Conservation (phyloP, 306 rosid species). For the Ziziphus jujuba region DNA sequence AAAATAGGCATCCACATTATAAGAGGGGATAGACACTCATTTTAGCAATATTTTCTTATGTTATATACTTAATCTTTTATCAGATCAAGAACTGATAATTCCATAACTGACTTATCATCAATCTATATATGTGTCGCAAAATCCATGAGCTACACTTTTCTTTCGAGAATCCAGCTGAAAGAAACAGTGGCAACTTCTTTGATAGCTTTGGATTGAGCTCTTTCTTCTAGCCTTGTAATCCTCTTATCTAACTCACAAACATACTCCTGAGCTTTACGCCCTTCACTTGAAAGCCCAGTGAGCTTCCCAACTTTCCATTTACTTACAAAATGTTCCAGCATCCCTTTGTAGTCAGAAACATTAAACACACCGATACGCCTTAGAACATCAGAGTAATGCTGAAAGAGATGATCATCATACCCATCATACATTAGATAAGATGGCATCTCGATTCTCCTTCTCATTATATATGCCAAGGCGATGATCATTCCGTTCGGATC, state of each 20-base stretch:
- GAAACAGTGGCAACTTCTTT: neutral
- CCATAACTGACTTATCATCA: too few species aligned
- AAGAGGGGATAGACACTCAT: too few species aligned
- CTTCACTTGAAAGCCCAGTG: neutral
- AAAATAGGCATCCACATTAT: too few species aligned
- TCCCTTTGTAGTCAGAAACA: neutral
- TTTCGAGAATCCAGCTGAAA: neutral
- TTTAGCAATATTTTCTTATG: too few species aligned
- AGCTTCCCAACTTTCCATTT: neutral
- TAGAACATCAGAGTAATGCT: neutral
- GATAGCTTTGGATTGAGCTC: neutral
- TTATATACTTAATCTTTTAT: too few species aligned
- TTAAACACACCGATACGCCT: neutral
- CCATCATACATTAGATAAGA: slow-evolving; percentile 30
- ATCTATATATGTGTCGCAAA: too few species aligned
- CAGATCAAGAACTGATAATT: too few species aligned
- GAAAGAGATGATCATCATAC: neutral
- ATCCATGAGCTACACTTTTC: neutral
- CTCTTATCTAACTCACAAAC: neutral
- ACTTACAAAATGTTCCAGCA: neutral
- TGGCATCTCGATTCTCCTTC: slow-evolving; percentile 48
- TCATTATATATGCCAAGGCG: slow-evolving; percentile 23
- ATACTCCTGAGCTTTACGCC: neutral
- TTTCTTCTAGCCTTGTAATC: neutral
- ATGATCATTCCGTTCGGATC: slow-evolving; percentile 19